Evolutionary conservation across 192 early-diverging fungal species (phyloP), one percentile per base, ranked within the genome.

Genomic region (Coemansia aciculifera): DNA sequence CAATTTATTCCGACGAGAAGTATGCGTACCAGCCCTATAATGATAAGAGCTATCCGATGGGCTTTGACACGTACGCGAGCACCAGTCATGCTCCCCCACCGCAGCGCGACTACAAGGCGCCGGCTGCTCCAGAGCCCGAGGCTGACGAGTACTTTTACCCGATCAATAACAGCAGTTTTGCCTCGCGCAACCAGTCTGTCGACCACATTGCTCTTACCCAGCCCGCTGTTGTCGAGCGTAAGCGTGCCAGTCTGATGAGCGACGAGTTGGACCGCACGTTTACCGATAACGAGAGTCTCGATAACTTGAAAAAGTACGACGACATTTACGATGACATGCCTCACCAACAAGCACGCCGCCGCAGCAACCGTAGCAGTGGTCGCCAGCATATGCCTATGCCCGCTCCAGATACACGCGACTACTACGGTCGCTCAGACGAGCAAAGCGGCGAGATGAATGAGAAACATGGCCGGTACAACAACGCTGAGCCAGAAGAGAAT

Each of bases 301-400:
- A 60, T 15, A 36, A 39, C 37, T 39, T 60, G 36, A 39, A 60
- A 38, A 37, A 37, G 36, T 39, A 60, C 36, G 59, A 60, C 37
- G 36, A 60, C 19, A 60, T 60, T 60, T 60, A 60, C 59, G 36
- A 60, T 2, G 59, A 60, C 37, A 19, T 3, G 19, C 59, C 59
- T 5, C 21, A 59, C 15, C 15, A 59, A 5, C 52, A 54, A 2
- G 3, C 19, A 2, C 59, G 59, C 59, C 59, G 34, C 36, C 27
- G 36, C 59, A 32, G 29, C 17, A 19, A 36, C 56, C 19, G 59
- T 5, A 5, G 9, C 32, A 39, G n/a, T 39, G 34, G 48, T 34
- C 34, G 59, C 40, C 23, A 72, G 71, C 49, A 66, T 59, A 72
- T 60, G 63, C 60, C 46, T 19, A 43, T 27, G 42, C 59, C 36